phyloP scores from a whole-genome alignment of 192 early-diverging fungal genomes.

The Cladochytrium replicatum region DNA sequence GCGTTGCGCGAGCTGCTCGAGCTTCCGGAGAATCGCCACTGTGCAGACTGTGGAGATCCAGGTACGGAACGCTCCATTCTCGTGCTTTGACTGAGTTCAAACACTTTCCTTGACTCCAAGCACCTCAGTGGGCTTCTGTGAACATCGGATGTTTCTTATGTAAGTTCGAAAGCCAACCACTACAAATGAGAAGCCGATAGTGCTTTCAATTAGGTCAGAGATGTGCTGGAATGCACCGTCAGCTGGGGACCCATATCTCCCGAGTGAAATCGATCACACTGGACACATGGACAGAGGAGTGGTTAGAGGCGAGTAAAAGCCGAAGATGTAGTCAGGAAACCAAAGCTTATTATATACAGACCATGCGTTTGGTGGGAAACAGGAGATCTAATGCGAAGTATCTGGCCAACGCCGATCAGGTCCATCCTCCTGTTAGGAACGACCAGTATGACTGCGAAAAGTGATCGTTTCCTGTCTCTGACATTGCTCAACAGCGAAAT shows the following conservation, averaged over 20 bases:
- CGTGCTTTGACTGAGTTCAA: too few species aligned
- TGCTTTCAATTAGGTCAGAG: neutral
- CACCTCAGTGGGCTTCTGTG: conserved; percentile 33
- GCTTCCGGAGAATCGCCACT: conserved; percentile 32
- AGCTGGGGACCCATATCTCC: conserved; percentile 80
- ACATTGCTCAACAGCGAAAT: conserved; percentile 65
- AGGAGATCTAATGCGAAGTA: conserved; percentile 20
- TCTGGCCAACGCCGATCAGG: conserved; percentile 16
- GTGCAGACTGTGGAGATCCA: conserved; percentile 34
- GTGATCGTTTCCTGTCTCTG: neutral
- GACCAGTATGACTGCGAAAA: neutral
- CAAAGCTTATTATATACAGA: too few species aligned
- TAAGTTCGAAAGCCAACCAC: too few species aligned
- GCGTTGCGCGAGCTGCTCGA: conserved; percentile 22
- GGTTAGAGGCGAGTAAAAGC: conserved; percentile 59
- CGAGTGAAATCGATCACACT: conserved; percentile 83
- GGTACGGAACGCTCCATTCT: conserved; percentile 7
- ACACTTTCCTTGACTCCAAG: neutral
- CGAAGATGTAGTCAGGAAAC: neutral
- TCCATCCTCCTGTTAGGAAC: conserved; percentile 4
- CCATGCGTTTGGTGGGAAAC: too few species aligned
- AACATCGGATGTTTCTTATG: conserved; percentile 37
- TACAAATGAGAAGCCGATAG: neutral
- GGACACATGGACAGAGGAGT: conserved; percentile 81
- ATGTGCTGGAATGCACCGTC: conserved; percentile 39